Evolutionary conservation across 2,329 filamentous ascomycete genomes (phyloP), one percentile per base, ranked within the genome.

Genomic region (Pseudocercospora fuligena): DNA sequence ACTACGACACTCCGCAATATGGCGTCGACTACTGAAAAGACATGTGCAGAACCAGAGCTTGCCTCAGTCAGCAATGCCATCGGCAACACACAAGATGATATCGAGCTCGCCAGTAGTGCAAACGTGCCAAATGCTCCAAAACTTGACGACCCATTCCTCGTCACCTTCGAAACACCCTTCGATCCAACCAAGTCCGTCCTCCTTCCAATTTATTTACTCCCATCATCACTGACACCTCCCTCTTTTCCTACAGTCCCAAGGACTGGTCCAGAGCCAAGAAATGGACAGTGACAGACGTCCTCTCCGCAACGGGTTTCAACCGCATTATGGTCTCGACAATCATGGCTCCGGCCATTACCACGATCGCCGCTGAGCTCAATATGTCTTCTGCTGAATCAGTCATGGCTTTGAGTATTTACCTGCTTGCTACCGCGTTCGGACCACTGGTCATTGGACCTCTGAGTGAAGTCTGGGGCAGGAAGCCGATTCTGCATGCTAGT

Each of bases 271-370:
- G 56, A 5, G 36, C 47, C 4, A 64, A 61, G 46, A 86, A 86
- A 73, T 86, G 84, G 84, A 78, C 78, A 0, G 81, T 83, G 1
- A 86, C 84, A 2, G 73, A 82, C 57, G 79, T 84, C 3, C 77
- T 85, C 0, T 85, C 84, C 0, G 80, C 80, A 2, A 83, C 82
- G 0, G 83, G 83, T 7, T 85, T 86, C 69, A 84, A 83, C 53
- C 82, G 82, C 9, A 84, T 85, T 65, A 79, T 86, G 68, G 82
- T 84, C 0, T 43, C 36, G 19, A 84, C 83, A 0, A 86, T 87
- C 79, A 81, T 87, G 12, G 85, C 85, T 0, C 82, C 83, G 1
- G 79, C 80, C 1, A 69, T 85, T 6, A 74, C 78, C 6, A 77
- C 77, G 1, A 78, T 85, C 36, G 78, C 82, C 1, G 47, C 56